Evolutionary conservation across 2,329 filamentous ascomycete genomes (phyloP), one percentile per base, ranked within the genome.

Genomic region (Blastomyces parvus): DNA sequence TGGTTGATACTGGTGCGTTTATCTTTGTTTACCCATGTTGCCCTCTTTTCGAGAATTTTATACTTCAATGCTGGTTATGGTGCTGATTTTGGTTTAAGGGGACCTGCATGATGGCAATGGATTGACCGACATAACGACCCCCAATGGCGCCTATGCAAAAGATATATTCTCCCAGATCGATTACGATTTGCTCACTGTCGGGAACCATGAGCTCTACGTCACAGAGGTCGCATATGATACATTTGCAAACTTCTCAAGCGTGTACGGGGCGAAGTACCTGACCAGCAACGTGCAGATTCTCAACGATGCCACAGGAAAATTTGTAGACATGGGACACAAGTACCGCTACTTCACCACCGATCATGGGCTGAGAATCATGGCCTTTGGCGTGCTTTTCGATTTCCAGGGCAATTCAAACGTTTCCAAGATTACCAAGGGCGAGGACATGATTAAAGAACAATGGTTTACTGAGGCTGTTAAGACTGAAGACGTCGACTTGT

Each of bases 91-190:
- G 60, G 27, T 30, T 27, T 0, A 36, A 79, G 79, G 77, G 25
- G 86, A 88, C 70, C 74, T 88, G n/a, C 85, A 88, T 69, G 85
- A 88, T 65, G 86, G 86, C 2, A 83, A 83, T 36, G 85, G 85
- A 0, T 73, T 88, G 57, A 84, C 82, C 53, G 86, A 88, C 70
- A 82, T 81, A 6, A 87, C 85, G 0, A 74, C 71, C 0, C 80
- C 81, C 1, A 85, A 87, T 65, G 86, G 84, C 53, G 74, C 78
- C 50, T 66, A 84, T 27, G 83, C 83, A 1, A 82, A 82, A 64
- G 75, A 74, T 1, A 78, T 84, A 59, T 83, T 83, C 66, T 75
- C 82, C 68, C 78, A 80, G 19, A 66, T 83, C 38, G 78, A 83
- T 63, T 84, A 83, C 66, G 82, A 84, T 67, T 66, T 84, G 30